A percentile compares a stretch with the other conserved stretches of the same genome.
Conservation (phyloP, 306 rosid genomes). For the Elaeagnus macrophylla region DNA sequence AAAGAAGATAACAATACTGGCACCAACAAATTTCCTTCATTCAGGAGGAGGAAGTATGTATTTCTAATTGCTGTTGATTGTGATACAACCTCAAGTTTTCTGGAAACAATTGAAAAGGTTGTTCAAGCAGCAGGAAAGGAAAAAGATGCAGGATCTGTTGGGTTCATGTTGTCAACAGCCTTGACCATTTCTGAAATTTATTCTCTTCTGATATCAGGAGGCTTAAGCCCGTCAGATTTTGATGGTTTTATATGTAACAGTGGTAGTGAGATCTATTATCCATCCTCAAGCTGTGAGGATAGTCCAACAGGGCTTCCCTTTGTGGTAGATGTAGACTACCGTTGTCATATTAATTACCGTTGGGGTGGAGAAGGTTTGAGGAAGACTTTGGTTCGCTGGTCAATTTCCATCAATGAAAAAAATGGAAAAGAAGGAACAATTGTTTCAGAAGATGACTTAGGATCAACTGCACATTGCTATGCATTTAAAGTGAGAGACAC, state of each 20-base stretch:
- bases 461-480: conserved; percentile 37
- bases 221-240: conserved; percentile 31
- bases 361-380: conserved; percentile 54
- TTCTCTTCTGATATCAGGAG: conserved; percentile 30
- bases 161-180: conserved; percentile 37
- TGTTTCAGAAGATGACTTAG: conserved; percentile 26
- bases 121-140: conserved; percentile 30
- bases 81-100: conserved; percentile 23
- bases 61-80: conserved; percentile 38
- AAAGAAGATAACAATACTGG: conserved; percentile 19
- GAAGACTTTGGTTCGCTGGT: conserved; percentile 49
- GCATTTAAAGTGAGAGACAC: conserved; percentile 35
- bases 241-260: conserved; percentile 47
- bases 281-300: conserved; percentile 31
- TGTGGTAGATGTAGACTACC: conserved; percentile 40
- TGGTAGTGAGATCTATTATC: conserved; percentile 47
- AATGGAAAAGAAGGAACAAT: conserved; percentile 17
- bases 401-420: conserved; percentile 30
- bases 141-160: conserved; percentile 26
- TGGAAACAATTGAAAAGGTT: conserved; percentile 24
- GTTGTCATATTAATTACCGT: conserved; percentile 39
- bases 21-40: conserved; percentile 23
- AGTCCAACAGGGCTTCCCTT: conserved; percentile 46
- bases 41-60: conserved; percentile 32
- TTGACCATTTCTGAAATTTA: conserved; percentile 30